Conservation (phyloP, 345 rosid species). For the Sisymbrium altissimum region DNA sequence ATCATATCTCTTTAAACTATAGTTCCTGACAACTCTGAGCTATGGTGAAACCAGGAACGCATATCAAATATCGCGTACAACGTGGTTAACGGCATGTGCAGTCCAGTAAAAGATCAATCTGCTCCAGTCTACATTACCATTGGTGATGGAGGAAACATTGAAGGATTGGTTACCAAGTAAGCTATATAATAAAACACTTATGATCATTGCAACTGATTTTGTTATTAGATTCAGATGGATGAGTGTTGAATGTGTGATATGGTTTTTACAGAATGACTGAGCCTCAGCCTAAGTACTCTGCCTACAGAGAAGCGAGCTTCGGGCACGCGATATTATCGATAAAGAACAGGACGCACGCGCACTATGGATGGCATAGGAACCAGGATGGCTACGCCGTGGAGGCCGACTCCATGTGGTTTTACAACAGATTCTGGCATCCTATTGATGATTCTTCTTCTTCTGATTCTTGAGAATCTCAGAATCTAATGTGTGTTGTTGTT, state of each 20-base stretch:
- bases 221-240: not conserved
- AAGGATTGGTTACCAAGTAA: constrained; percentile 81
- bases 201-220: not conserved
- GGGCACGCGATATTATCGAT: constrained; percentile 82
- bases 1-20: not conserved
- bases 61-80: constrained; percentile 79
- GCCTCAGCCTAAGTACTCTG: constrained; percentile 91
- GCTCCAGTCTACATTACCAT: constrained; percentile 83
- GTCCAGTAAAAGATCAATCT: constrained; percentile 55
- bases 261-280: constrained; percentile 61
- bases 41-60: constrained; percentile 57
- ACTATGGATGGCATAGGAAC: constrained; percentile 79
- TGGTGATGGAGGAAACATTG: constrained; percentile 88
- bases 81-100: constrained; percentile 52
- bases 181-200: not conserved
- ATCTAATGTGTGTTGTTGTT: not conserved
- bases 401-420: constrained; percentile 84
- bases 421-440: constrained; percentile 65
- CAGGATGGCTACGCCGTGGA: constrained; percentile 78
- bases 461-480: constrained; percentile 15
- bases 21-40: not conserved
- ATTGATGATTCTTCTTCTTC: constrained; percentile 45
- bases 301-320: constrained; percentile 86
- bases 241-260: not conserved
- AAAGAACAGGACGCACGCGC: constrained; percentile 82